These are phyloP conservation scores for Russula vinacea DNA, from an alignment of 768 basidiomycete species.

Conservation along the genomic window DNA sequence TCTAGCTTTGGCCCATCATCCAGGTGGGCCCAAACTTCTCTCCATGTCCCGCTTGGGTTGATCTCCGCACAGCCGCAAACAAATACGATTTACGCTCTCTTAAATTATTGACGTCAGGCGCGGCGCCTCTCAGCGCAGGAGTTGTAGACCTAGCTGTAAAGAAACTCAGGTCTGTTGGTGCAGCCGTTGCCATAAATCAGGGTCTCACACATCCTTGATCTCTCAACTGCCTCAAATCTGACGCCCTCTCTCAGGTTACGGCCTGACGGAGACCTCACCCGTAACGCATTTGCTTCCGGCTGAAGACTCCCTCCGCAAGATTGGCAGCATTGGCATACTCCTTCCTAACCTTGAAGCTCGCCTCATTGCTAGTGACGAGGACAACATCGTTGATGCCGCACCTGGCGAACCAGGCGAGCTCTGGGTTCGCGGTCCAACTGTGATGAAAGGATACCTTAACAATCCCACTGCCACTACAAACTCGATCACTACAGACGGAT, in stretches of 20 bases:
- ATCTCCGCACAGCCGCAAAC: slow-evolving; percentile 47
- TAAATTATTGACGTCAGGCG: slow-evolving; percentile 61
- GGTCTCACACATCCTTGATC: slow-evolving; percentile 39
- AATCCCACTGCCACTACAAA: slow-evolving; percentile 67
- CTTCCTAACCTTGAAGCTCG: slow-evolving; percentile 75
- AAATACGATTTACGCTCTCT: slow-evolving; percentile 66
- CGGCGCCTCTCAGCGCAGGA: slow-evolving; percentile 72
- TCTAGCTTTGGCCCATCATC: slow-evolving; percentile 67
- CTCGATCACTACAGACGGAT: slow-evolving; percentile 67
- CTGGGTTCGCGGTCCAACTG: slow-evolving; percentile 71
- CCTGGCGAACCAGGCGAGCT: slow-evolving; percentile 70
- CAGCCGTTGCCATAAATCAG: slow-evolving; percentile 46
- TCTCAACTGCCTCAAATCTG: slow-evolving; percentile 15
- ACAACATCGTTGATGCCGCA: slow-evolving; percentile 48
- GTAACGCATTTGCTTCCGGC: slow-evolving; percentile 56
- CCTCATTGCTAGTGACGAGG: slow-evolving; percentile 61
- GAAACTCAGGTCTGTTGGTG: slow-evolving; percentile 43
- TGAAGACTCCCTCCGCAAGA: slow-evolving; percentile 44
- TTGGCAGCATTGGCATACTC: slow-evolving; percentile 66
- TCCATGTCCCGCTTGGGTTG: neutral
- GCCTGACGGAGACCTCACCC: slow-evolving; percentile 82
- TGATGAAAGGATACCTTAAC: slow-evolving; percentile 86
- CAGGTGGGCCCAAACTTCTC: slow-evolving; percentile 43
- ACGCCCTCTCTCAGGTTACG: slow-evolving; percentile 49
- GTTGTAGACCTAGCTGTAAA: slow-evolving; percentile 50